phyloP scores from a whole-genome alignment of 148 eudicot species.

The Nepenthes mirabilis region DNA sequence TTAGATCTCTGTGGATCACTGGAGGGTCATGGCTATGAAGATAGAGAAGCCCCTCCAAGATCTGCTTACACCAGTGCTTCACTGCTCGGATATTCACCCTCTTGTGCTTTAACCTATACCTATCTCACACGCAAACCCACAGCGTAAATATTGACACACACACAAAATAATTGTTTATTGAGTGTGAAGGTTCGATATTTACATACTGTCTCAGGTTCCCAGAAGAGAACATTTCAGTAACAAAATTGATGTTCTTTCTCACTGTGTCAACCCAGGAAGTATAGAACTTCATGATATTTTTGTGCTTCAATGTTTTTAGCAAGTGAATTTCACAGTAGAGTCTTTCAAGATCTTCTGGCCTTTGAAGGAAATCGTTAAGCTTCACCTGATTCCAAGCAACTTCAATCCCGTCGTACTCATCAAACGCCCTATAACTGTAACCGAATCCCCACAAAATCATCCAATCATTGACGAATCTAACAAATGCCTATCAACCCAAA shows the following conservation, averaged over 20 bases:
- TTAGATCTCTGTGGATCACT: conserved; percentile 19
- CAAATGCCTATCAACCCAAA: background rate
- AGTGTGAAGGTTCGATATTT: background rate
- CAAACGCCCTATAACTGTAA: conserved; percentile 19
- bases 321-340: conserved; percentile 13
- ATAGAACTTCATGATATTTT: conserved; percentile 18
- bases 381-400: conserved; percentile 24
- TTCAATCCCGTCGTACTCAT: conserved; percentile 22
- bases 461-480: conserved; percentile 3
- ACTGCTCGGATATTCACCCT: conserved; percentile 11
- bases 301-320: conserved; percentile 16
- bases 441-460: background rate
- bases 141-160: background rate
- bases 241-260: conserved; percentile 14
- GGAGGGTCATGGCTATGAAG: conserved; percentile 20
- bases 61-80: conserved; percentile 20
- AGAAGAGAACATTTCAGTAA: conserved; percentile 21
- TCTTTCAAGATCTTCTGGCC: conserved; percentile 13
- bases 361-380: conserved; percentile 16
- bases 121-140: conserved; percentile 1
- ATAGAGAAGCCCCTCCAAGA: conserved; percentile 11
- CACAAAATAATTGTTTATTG: background rate
- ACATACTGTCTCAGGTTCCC: conserved; percentile 16
- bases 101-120: conserved; percentile 15
- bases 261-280: conserved; percentile 18